These are phyloP conservation scores for Carnegiea gigantea DNA, from an alignment of 179 eudicot genomes.

Conservation along the genomic window DNA sequence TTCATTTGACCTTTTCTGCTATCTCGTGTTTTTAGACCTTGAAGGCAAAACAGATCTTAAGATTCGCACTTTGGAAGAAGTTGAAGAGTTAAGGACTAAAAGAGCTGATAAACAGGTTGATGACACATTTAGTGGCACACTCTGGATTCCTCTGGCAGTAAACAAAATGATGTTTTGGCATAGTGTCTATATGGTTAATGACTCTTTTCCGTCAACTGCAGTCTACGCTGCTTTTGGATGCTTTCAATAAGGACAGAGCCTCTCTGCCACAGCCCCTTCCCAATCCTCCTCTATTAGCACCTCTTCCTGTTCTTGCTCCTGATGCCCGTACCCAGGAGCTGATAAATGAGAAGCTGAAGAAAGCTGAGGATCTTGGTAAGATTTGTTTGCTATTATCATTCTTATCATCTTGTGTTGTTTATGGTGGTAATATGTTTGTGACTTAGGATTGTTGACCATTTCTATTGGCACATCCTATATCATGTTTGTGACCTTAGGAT, in stretches of 20 bases:
- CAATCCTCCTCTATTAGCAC: conserved; percentile 71
- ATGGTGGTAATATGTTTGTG: neutral
- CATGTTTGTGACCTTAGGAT: neutral
- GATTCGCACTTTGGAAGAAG: conserved; percentile 69
- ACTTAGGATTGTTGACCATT: neutral
- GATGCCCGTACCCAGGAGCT: conserved; percentile 96
- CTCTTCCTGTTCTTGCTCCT: conserved; percentile 68
- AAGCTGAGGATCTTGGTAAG: conserved; percentile 91
- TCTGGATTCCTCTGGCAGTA: neutral
- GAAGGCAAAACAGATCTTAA: conserved; percentile 94
- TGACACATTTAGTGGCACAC: neutral
- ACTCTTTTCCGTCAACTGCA: conserved; percentile 26
- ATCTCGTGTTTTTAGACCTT: conserved; percentile 51
- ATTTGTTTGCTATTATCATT: neutral
- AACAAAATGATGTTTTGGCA: neutral
- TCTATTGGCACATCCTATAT: too few relatives aligned
- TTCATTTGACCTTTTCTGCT: neutral
- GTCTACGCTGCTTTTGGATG: conserved; percentile 95
- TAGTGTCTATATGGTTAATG: neutral
- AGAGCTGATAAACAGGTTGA: conserved; percentile 97
- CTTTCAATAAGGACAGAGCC: conserved; percentile 96
- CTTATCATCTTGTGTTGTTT: neutral
- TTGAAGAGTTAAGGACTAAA: conserved; percentile 76
- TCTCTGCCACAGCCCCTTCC: conserved; percentile 86
- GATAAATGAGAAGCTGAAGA: conserved; percentile 97